Conservation (phyloP, 331 rosid species). For the Erythrophleum ivorense region DNA sequence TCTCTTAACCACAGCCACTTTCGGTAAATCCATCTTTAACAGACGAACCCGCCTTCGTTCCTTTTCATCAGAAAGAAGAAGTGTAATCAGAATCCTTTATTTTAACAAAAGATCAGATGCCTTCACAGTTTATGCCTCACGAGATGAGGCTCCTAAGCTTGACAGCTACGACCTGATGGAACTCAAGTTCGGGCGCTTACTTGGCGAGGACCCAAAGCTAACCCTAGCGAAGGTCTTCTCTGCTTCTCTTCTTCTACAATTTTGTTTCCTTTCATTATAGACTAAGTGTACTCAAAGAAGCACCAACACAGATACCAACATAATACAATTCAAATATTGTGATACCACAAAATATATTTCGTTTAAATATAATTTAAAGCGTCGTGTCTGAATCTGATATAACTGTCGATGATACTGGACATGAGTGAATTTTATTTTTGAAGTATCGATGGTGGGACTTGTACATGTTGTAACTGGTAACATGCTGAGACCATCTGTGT, state of each 20-base stretch:
- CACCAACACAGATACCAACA: background rate
- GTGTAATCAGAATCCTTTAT: slow-evolving; percentile 32
- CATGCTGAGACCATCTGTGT: background rate
- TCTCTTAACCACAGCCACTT: slow-evolving; percentile 43
- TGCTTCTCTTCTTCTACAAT: slow-evolving; percentile 35
- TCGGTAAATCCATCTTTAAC: slow-evolving; percentile 46
- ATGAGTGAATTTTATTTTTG: background rate
- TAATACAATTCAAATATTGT: too few species aligned
- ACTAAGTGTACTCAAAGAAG: background rate
- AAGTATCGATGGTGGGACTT: background rate
- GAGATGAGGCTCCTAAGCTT: slow-evolving; percentile 58
- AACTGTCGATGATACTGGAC: background rate
- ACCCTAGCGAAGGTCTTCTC: slow-evolving; percentile 80
- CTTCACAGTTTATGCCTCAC: slow-evolving; percentile 57
- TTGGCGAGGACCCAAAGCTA: slow-evolving; percentile 94
- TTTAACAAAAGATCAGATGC: slow-evolving; percentile 46
- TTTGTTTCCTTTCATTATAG: background rate
- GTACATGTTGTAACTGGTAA: too few species aligned
- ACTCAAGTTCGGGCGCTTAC: slow-evolving; percentile 82
- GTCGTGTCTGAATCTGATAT: background rate
- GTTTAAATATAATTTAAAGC: background rate
- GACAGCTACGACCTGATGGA: slow-evolving; percentile 81
- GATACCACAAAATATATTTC: background rate
- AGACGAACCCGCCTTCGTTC: slow-evolving; percentile 36
- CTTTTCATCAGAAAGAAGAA: slow-evolving; percentile 42